These are phyloP conservation scores for Patellaria atrata DNA, from an alignment of 495 filamentous ascomycete species.

Conservation along the genomic window DNA sequence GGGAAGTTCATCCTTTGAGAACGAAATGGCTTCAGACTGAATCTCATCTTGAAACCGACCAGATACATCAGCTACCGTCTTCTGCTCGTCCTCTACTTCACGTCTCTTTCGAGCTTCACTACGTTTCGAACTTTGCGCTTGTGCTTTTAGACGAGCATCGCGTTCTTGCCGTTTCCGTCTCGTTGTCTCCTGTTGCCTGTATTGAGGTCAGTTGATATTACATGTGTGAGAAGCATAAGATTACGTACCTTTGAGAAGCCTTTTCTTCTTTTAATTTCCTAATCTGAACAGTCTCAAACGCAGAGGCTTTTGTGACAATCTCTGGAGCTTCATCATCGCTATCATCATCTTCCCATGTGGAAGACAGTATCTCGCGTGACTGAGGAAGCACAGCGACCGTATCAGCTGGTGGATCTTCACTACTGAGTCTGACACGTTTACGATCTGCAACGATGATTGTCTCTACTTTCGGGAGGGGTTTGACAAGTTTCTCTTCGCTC, in stretches of 20 bases:
- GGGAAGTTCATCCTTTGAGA: constrained; percentile 14
- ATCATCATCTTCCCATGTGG: constrained; percentile 21
- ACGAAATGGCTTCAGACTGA: constrained; percentile 14
- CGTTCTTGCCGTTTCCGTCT: constrained; percentile 36
- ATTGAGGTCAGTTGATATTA: too few species aligned
- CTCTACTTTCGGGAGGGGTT: too few species aligned
- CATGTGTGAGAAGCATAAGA: too few species aligned
- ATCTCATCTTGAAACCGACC: constrained; percentile 8
- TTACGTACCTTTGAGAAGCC: constrained; percentile 14
- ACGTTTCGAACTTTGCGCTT: constrained; percentile 30
- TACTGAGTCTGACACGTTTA: too few species aligned
- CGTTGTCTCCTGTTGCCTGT: constrained; percentile 28
- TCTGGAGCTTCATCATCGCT: constrained; percentile 38
- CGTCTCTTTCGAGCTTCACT: constrained; percentile 28
- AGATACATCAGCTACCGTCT: constrained; percentile 5
- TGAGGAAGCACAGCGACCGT: too few species aligned
- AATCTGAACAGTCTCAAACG: constrained; percentile 12
- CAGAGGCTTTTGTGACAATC: constrained; percentile 24
- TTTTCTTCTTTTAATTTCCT: constrained; percentile 13
- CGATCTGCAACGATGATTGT: too few species aligned
- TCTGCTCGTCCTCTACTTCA: constrained; percentile 23
- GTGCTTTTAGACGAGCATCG: constrained; percentile 24
- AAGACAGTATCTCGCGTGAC: too few species aligned
- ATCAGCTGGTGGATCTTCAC: too few species aligned
- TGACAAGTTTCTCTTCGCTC: too few species aligned